These are phyloP conservation scores for Dactylellina parvicollis DNA, from an alignment of 2,329 filamentous ascomycete genomes.

Conservation along the genomic window DNA sequence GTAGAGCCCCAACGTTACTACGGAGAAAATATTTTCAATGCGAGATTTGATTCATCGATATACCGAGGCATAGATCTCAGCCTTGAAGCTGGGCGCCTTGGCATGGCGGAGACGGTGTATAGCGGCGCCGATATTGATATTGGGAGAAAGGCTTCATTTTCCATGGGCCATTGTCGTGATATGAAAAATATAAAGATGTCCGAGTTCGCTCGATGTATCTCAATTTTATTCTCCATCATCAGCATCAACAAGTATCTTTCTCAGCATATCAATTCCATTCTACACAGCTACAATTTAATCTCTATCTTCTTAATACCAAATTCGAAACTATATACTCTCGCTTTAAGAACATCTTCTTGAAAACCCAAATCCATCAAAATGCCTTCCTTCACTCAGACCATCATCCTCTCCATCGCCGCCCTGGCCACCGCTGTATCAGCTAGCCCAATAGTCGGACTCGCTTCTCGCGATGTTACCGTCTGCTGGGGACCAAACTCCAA, in stretches of 20 bases:
- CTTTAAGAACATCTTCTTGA: constrained; percentile 14
- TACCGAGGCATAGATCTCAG: background rate
- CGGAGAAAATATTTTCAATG: constrained; percentile 9
- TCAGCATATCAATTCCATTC: constrained; percentile 5
- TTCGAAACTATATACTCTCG: background rate
- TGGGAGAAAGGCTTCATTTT: background rate
- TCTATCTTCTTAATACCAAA: background rate
- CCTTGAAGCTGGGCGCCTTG: background rate
- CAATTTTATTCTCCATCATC: constrained; percentile 25
- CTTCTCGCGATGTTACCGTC: constrained; percentile 25
- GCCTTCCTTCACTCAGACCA: constrained; percentile 41
- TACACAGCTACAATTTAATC: constrained; percentile 1
- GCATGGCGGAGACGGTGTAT: background rate
- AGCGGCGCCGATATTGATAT: background rate
- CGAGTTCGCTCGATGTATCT: background rate
- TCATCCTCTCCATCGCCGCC: constrained; percentile 24
- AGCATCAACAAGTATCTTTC: constrained; percentile 25
- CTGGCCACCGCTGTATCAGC: constrained; percentile 24
- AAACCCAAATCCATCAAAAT: constrained; percentile 26
- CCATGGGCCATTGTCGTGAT: background rate
- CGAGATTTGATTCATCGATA: background rate
- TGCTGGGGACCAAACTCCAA: constrained; percentile 40
- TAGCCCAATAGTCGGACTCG: constrained; percentile 11
- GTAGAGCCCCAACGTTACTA: constrained; percentile 9
- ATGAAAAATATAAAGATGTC: constrained; percentile 23